Conservation (phyloP, 75 land plant species). For the Sequoia sempervirens region DNA sequence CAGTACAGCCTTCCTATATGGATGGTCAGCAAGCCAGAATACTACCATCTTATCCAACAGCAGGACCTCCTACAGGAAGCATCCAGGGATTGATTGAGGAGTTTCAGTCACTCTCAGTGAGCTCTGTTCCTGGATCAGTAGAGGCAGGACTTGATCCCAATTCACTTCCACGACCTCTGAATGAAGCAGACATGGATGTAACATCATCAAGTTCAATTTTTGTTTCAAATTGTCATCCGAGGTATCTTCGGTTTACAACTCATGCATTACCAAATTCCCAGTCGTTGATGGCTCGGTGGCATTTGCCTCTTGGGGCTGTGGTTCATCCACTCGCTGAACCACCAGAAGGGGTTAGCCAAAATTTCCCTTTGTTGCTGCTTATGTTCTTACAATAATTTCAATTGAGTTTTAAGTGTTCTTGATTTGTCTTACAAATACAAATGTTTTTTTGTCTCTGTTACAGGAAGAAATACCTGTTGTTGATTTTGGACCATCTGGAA, state of each 20-base stretch:
- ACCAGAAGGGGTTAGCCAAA: conserved; percentile 71
- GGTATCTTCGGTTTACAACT: conserved; percentile 82
- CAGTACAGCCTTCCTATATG: conserved; percentile 10
- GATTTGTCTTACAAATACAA: background rate
- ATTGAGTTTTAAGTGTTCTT: background rate
- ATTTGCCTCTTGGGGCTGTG: conserved; percentile 96
- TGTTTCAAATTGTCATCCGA: conserved; percentile 63
- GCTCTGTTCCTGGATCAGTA: conserved; percentile 72
- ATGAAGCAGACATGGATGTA: conserved; percentile 46
- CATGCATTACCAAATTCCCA: conserved; percentile 86
- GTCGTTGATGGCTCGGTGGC: conserved; percentile 89
- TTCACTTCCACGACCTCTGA: conserved; percentile 75
- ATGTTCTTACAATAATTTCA: background rate
- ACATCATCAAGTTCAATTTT: conserved; percentile 27
- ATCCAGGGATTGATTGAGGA: conserved; percentile 80
- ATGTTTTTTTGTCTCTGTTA: conserved; percentile 9
- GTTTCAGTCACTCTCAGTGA: conserved; percentile 74
- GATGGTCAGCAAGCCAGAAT: conserved; percentile 36
- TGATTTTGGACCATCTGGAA: conserved; percentile 74
- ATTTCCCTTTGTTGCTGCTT: background rate
- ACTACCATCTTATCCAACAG: conserved; percentile 38
- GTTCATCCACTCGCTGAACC: conserved; percentile 92
- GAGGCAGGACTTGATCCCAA: conserved; percentile 60
- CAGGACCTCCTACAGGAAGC: conserved; percentile 44
- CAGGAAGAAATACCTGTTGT: conserved; percentile 94